phyloP scores from a whole-genome alignment of 1,284 basidiomycete genomes.

The Stygiomarasmius scandens region DNA sequence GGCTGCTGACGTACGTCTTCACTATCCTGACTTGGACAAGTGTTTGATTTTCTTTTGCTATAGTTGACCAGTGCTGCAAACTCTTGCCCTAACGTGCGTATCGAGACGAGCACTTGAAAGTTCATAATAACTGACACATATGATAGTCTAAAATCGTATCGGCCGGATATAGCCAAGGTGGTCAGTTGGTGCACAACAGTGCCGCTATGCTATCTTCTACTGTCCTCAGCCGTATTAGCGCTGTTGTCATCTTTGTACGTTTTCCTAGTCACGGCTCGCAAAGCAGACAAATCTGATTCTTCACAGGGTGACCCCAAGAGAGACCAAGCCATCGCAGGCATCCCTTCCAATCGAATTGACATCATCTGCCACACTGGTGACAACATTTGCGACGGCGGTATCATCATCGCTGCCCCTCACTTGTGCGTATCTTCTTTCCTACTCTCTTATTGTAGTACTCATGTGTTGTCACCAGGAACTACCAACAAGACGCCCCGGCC shows the following conservation, averaged over 20 bases:
- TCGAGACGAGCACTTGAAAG: too few relatives aligned
- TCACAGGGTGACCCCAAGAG: slow-evolving; percentile 35
- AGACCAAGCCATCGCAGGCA: slow-evolving; percentile 32
- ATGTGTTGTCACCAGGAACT: neutral
- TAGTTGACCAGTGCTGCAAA: slow-evolving; percentile 25
- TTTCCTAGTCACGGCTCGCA: too few relatives aligned
- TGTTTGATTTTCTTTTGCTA: neutral
- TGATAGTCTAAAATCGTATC: slow-evolving; percentile 8
- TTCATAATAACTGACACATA: too few relatives aligned
- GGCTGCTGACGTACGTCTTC: slow-evolving; percentile 29
- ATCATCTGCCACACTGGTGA: slow-evolving; percentile 38
- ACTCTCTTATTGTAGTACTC: neutral
- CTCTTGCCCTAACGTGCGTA: slow-evolving; percentile 33
- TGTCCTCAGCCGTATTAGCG: slow-evolving; percentile 32
- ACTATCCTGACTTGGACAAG: too few relatives aligned
- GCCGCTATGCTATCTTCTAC: slow-evolving; percentile 30
- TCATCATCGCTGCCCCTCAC: slow-evolving; percentile 29
- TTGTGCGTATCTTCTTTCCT: slow-evolving; percentile 26
- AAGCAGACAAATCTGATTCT: too few relatives aligned
- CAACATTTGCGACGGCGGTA: slow-evolving; percentile 33
- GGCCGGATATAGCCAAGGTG: slow-evolving; percentile 34
- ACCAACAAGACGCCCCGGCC: slow-evolving; percentile 9
- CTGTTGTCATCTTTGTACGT: slow-evolving; percentile 36
- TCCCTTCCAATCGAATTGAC: slow-evolving; percentile 26
- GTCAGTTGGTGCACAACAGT: slow-evolving; percentile 38